Evolutionary conservation across 768 basidiomycete species (phyloP).

Genomic region (Leucogyrophana mollusca): DNA sequence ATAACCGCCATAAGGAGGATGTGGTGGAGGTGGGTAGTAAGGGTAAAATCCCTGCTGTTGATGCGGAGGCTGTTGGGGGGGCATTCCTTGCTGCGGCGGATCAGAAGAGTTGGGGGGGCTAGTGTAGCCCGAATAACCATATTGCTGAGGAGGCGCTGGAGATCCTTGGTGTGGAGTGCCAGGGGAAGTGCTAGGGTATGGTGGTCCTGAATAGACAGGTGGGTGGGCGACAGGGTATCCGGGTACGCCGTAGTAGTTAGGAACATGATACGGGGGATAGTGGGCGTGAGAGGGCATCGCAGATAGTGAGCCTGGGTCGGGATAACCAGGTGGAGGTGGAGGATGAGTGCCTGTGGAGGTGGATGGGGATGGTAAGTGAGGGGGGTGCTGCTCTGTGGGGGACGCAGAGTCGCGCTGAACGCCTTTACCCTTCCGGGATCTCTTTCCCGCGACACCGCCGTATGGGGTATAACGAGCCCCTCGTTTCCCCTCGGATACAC

Average conservation of each 20-base stretch:
- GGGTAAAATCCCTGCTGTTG: conserved; percentile 26
- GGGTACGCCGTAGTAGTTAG: conserved; percentile 30
- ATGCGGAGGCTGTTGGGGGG: conserved; percentile 10
- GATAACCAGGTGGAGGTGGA: conserved; percentile 23
- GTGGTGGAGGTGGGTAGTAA: conserved; percentile 30
- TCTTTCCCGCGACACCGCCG: conserved; percentile 29
- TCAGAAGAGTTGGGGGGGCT: conserved; percentile 18
- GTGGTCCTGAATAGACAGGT: conserved; percentile 11
- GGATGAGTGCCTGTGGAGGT: conserved; percentile 29
- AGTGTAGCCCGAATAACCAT: conserved; percentile 22
- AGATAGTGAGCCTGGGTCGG: conserved; percentile 25
- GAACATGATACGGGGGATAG: conserved; percentile 31
- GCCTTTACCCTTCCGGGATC: conserved; percentile 34
- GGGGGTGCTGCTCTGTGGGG: conserved; percentile 26
- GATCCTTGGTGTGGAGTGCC: conserved; percentile 20
- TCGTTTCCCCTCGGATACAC: conserved; percentile 42
- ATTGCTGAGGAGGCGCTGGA: conserved; percentile 16
- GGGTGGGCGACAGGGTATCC: conserved; percentile 15
- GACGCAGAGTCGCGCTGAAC: conserved; percentile 26
- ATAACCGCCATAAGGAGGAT: conserved; percentile 29
- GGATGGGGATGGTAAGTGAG: conserved; percentile 18
- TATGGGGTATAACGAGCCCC: conserved; percentile 46
- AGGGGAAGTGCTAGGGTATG: conserved; percentile 17
- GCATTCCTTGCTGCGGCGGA: conserved; percentile 22
- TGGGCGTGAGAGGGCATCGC: conserved; percentile 24